A percentile compares a stretch with the other conserved stretches of the same genome.
These are phyloP conservation scores for Poa annua DNA, from an alignment of 176 grass and related monocot species.

Conservation along the genomic window DNA sequence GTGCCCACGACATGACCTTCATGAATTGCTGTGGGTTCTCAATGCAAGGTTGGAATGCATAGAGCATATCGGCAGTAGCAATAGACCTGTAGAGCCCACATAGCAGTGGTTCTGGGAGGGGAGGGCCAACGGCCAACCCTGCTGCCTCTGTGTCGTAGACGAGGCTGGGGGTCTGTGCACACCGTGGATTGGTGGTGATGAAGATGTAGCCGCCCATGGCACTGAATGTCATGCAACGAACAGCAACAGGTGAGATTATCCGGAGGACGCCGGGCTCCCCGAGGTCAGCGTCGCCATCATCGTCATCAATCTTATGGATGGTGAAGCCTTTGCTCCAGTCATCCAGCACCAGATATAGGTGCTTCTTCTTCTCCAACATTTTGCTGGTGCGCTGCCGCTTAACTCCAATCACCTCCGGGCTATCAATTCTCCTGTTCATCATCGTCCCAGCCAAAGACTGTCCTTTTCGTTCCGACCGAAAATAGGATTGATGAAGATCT, in stretches of 20 bases:
- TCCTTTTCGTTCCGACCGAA: too few species aligned
- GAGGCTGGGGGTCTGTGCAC: not conserved
- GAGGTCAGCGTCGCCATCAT: too few species aligned
- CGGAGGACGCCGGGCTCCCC: too few species aligned
- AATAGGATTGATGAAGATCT: too few species aligned
- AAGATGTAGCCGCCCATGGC: conserved; percentile 2
- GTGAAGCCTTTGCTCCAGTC: too few species aligned
- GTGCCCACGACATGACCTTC: not conserved
- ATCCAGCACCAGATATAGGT: too few species aligned
- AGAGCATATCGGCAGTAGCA: not conserved
- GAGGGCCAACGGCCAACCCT: conserved; percentile 13
- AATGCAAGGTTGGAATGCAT: not conserved
- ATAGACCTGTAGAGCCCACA: fast-evolving
- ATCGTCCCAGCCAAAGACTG: too few species aligned
- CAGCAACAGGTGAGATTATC: not conserved
- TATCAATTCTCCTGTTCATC: too few species aligned
- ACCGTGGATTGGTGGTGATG: not conserved
- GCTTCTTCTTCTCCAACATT: too few species aligned
- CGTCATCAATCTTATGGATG: too few species aligned
- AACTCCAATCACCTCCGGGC: too few species aligned
- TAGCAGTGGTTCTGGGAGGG: not conserved
- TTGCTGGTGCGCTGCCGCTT: too few species aligned
- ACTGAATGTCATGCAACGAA: not conserved
- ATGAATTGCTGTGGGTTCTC: not conserved
- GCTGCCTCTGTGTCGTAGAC: conserved; percentile 7